These are phyloP conservation scores for Lasiodiplodia theobromae DNA, from an alignment of 2,329 filamentous ascomycete species.

Conservation along the genomic window DNA sequence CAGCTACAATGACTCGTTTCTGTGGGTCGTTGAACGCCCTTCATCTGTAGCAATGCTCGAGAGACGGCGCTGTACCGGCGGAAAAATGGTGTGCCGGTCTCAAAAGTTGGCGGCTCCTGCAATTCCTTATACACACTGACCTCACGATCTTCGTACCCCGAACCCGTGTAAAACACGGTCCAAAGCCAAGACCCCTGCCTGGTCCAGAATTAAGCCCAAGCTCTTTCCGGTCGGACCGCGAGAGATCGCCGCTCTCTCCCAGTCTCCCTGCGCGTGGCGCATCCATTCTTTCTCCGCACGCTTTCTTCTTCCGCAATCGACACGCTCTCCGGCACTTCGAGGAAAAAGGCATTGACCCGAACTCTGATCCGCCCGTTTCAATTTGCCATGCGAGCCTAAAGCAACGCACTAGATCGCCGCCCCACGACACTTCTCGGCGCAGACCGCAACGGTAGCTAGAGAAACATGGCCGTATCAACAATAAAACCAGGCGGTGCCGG, in stretches of 20 bases:
- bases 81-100: neutral
- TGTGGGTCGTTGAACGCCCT: neutral
- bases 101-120: neutral
- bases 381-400: neutral
- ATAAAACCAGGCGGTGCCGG: slow-evolving; percentile 7
- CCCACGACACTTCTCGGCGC: neutral
- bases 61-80: neutral
- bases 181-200: neutral
- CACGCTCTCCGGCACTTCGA: neutral
- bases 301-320: neutral
- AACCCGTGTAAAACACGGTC: neutral
- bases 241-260: slow-evolving; percentile 2
- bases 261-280: slow-evolving; percentile 1
- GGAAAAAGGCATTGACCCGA: neutral
- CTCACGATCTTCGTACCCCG: neutral
- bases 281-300: neutral
- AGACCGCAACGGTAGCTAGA: neutral
- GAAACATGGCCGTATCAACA: neutral
- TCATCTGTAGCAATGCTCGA: neutral
- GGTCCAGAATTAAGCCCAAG: too few species aligned
- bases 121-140: too few species aligned
- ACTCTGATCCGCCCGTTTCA: neutral
- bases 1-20: neutral
- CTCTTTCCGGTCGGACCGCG: neutral
- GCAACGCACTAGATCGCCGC: neutral